Base-by-base conservation (phyloP, 345 rosid genomes). In the Gossypium stocksii region DNA sequence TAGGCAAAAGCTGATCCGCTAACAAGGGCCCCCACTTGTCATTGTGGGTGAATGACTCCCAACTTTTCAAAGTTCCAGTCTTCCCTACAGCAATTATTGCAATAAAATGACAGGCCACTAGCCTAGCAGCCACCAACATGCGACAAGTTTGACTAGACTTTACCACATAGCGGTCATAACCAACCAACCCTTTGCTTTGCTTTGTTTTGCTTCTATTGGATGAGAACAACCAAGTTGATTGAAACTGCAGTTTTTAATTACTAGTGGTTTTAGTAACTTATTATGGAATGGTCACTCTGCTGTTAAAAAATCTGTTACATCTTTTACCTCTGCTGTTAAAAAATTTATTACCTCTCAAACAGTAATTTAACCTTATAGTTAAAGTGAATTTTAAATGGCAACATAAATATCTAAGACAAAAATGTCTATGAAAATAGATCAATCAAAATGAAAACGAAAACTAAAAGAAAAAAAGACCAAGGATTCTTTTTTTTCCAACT, bases 361-460 rank as follows among this genome's bases (percentile, higher is more conserved):
- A 1, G 0, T 0, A 5, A 5, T 34, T 0, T 34, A 1, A 34
- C 41, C 0, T 34, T 1, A 34, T 0, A 34, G 0, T 34, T 34
- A 5, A 34, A 34, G 5, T 5, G 1, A 34, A 0, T 34, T 34
- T 4, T 34, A 34, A 34, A 4, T 5, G 7, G 7, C 7, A 34
- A 34, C 41, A 1, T 34, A 5, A 34, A 4, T 34, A 1, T 34
- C 0, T 29, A 29, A 0, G 6, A 0, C 38, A 34, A 34, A 29
- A 34, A 34, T 34, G 38, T 0, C 38, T 34, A 34, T 4, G 6
- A 34, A 29, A 34, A 34, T 34, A 1, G 6, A 34, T 34, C 38
- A 34, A 29, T 29, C 0, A 29, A 34, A 34, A 34, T 34, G 1
- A 1, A 4, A 4, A 34, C 6, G 0, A 34, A 29, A 34, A 34